These are phyloP conservation scores for Beauveria rudraprayagi DNA, from an alignment of 2,329 filamentous ascomycete genomes.

Conservation along the genomic window DNA sequence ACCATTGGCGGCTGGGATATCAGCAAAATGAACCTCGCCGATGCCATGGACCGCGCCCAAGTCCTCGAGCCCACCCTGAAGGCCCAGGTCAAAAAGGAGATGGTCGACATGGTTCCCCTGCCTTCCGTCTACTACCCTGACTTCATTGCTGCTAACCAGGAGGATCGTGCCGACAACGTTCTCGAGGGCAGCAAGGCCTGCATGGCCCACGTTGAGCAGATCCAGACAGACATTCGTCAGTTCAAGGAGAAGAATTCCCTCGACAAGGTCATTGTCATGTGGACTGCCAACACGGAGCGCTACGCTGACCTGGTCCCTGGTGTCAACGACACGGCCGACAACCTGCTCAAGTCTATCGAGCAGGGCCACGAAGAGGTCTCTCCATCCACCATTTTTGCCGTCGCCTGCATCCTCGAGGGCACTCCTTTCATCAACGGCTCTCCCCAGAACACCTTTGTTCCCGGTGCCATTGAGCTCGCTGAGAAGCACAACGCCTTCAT, in stretches of 20 bases:
- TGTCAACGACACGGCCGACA: slow-evolving; percentile 94
- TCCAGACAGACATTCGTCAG: slow-evolving; percentile 86
- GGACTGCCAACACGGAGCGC: slow-evolving; percentile 98
- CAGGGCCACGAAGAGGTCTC: slow-evolving; percentile 82
- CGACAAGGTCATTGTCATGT: slow-evolving; percentile 94
- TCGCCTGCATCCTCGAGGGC: slow-evolving; percentile 84
- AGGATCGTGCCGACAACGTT: slow-evolving; percentile 88
- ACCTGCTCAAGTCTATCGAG: slow-evolving; percentile 82
- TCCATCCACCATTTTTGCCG: slow-evolving; percentile 91
- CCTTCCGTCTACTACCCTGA: slow-evolving; percentile 98
- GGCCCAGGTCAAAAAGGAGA: slow-evolving; percentile 82
- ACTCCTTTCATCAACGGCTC: slow-evolving; percentile 98
- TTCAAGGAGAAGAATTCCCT: slow-evolving; percentile 82
- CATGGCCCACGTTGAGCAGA: slow-evolving; percentile 81
- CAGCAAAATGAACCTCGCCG: slow-evolving; percentile 77
- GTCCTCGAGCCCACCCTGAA: slow-evolving; percentile 96
- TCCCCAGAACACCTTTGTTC: slow-evolving; percentile 97
- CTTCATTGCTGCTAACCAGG: slow-evolving; percentile 98
- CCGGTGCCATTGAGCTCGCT: slow-evolving; percentile 81
- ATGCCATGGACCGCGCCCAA: slow-evolving; percentile 90
- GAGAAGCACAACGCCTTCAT: slow-evolving; percentile 84
- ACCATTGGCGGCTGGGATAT: slow-evolving; percentile 97
- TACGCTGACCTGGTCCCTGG: slow-evolving; percentile 82
- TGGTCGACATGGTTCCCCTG: slow-evolving; percentile 79
- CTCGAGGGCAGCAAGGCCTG: slow-evolving; percentile 76